Percentiles rank a stretch among this genome's conserved stretches.
Conservation (phyloP, 108 stramenopile species). For the Nitzschia palea region DNA sequence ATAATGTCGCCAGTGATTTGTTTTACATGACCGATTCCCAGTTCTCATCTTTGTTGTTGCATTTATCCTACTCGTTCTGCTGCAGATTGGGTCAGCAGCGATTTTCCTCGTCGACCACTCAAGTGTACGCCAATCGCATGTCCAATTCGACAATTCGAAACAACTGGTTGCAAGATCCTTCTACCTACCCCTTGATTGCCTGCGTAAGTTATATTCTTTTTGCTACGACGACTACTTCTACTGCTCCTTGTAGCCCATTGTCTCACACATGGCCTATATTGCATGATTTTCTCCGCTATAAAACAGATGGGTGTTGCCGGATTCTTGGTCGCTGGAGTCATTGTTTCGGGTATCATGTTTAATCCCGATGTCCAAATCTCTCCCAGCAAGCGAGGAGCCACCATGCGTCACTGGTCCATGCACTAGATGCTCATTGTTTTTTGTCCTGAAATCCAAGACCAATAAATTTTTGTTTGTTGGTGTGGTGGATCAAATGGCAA, state of each 20-base stretch:
- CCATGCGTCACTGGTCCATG: slow-evolving; percentile 34
- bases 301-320: slow-evolving; percentile 10
- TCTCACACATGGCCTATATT: not conserved
- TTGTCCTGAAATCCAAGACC: too few species aligned
- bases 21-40: not conserved
- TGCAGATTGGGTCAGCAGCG: slow-evolving; percentile 20
- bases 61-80: too few species aligned
- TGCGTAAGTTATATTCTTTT: not conserved
- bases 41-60: too few species aligned
- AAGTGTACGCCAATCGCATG: slow-evolving; percentile 17
- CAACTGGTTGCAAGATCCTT: slow-evolving; percentile 33
- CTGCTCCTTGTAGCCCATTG: too few species aligned
- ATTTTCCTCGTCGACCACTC: slow-evolving; percentile 12
- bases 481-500: too few species aligned
- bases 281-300: not conserved
- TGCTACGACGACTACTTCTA: not conserved
- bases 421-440: too few species aligned
- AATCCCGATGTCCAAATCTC: slow-evolving; percentile 34
- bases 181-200: slow-evolving; percentile 33
- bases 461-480: too few species aligned
- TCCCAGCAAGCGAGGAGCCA: slow-evolving; percentile 20
- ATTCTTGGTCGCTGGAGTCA: slow-evolving; percentile 12
- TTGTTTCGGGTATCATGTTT: slow-evolving; percentile 11
- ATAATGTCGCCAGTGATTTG: not conserved
- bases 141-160: not conserved